These are phyloP conservation scores for Aspergillus campestris DNA, from an alignment of 495 filamentous ascomycete species.

Conservation along the genomic window DNA sequence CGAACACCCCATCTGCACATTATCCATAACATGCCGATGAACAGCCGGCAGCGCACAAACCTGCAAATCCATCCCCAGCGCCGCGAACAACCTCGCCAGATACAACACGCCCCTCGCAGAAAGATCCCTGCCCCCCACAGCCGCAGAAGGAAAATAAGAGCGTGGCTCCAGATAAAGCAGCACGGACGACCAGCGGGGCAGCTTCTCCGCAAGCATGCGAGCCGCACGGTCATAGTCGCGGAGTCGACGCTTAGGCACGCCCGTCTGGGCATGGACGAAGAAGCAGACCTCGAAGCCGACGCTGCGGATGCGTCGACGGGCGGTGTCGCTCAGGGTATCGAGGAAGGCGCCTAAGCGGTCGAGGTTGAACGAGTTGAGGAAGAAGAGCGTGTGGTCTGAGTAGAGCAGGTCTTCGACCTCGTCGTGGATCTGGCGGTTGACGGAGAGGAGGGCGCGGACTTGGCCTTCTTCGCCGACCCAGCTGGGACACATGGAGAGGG, in stretches of 20 bases:
- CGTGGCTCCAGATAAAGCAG: slow-evolving; percentile 32
- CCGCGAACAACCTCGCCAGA: slow-evolving; percentile 23
- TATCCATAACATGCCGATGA: slow-evolving; percentile 18
- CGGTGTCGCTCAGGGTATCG: slow-evolving; percentile 26
- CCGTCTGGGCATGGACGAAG: slow-evolving; percentile 31
- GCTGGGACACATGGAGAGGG: slow-evolving; percentile 30
- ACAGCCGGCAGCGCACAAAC: slow-evolving; percentile 24
- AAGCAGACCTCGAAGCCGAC: slow-evolving; percentile 36
- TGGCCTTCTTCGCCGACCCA: slow-evolving; percentile 28
- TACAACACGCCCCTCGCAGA: slow-evolving; percentile 25
- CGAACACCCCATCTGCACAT: slow-evolving; percentile 18
- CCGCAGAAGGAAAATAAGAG: slow-evolving; percentile 27
- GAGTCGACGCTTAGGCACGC: slow-evolving; percentile 28
- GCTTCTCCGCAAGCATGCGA: slow-evolving; percentile 13
- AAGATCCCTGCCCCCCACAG: slow-evolving; percentile 21
- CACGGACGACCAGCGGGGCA: slow-evolving; percentile 20
- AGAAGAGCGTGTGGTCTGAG: slow-evolving; percentile 32
- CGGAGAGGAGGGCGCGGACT: slow-evolving; percentile 20
- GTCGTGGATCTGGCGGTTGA: slow-evolving; percentile 34
- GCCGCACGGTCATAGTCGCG: slow-evolving; percentile 26
- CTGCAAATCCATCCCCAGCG: slow-evolving; percentile 18
- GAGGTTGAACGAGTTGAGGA: slow-evolving; percentile 33
- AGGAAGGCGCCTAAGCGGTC: slow-evolving; percentile 28
- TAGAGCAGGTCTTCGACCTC: slow-evolving; percentile 36
- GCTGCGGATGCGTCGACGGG: slow-evolving; percentile 26